These are phyloP conservation scores for Senna tora DNA, from an alignment of 306 rosid species.

Conservation along the genomic window DNA sequence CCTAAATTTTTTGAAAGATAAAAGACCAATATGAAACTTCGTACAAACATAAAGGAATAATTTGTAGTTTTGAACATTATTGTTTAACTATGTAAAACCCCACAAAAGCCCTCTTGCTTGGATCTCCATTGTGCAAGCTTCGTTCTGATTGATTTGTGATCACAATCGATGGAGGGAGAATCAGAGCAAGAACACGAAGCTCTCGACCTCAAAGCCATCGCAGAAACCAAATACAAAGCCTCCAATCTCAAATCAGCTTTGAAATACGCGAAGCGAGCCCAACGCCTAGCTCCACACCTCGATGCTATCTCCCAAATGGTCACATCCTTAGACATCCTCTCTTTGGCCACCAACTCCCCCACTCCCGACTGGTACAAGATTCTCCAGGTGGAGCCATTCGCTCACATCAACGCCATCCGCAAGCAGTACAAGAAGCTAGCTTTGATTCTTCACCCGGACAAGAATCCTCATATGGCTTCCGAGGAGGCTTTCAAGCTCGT, in stretches of 20 bases:
- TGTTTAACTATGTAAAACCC: too few relatives aligned
- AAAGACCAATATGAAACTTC: too few relatives aligned
- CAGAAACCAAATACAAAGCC: slow-evolving; percentile 56
- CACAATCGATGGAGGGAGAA: slow-evolving; percentile 43
- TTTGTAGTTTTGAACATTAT: too few relatives aligned
- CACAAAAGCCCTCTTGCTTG: too few relatives aligned
- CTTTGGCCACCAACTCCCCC: slow-evolving; percentile 20
- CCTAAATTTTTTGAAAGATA: too few relatives aligned
- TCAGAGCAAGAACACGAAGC: slow-evolving; percentile 50
- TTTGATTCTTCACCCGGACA: slow-evolving; percentile 68
- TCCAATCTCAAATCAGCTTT: slow-evolving; percentile 63
- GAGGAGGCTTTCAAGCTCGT: slow-evolving; percentile 82
- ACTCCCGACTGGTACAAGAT: slow-evolving; percentile 60
- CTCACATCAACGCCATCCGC: slow-evolving; percentile 53
- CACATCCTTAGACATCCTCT: slow-evolving; percentile 68
- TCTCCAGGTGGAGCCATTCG: slow-evolving; percentile 69
- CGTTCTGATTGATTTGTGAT: neutral
- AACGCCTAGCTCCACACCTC: slow-evolving; percentile 53
- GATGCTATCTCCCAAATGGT: slow-evolving; percentile 57
- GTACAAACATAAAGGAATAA: too few relatives aligned
- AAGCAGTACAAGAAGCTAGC: slow-evolving; percentile 79
- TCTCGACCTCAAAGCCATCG: slow-evolving; percentile 47
- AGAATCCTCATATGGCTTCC: slow-evolving; percentile 57
- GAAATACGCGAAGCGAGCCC: slow-evolving; percentile 68
- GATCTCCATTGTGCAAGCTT: too few relatives aligned